A percentile compares a stretch with the other conserved stretches of the same genome.
phyloP scores from a whole-genome alignment of 208 protist species.

The Wallacemonas sp. region DNA sequence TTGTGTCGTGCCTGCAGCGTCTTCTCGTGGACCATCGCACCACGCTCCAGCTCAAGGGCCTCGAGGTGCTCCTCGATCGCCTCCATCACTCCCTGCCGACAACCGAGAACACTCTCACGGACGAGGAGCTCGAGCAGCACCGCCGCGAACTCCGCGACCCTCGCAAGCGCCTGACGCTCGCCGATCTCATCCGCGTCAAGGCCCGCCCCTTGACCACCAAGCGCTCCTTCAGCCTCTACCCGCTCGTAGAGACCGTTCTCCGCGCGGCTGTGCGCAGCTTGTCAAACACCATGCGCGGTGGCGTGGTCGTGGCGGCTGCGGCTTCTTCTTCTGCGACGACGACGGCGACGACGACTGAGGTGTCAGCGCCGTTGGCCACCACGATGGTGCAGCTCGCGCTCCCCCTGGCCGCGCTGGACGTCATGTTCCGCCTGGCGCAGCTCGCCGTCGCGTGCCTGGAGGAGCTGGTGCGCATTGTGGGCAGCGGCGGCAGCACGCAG shows the following conservation, averaged over 20 bases:
- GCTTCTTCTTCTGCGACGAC: not conserved
- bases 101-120: conserved; percentile 77
- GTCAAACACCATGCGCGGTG: not conserved
- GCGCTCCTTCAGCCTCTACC: conserved; percentile 73
- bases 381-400: not conserved
- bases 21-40: conserved; percentile 63
- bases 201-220: conserved; percentile 85
- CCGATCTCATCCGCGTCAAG: conserved; percentile 82
- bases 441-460: conserved; percentile 71
- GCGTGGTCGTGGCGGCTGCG: not conserved
- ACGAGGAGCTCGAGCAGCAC: conserved; percentile 78
- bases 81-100: conserved; percentile 88
- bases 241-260: conserved; percentile 50
- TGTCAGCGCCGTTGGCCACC: too few relatives aligned
- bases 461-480: conserved; percentile 85
- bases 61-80: conserved; percentile 89
- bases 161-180: conserved; percentile 70
- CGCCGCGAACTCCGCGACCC: conserved; percentile 78
- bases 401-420: conserved; percentile 15
- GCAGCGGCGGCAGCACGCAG: conserved; percentile 82
- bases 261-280: conserved; percentile 17
- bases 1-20: conserved; percentile 77
- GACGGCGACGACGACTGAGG: not conserved
- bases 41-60: conserved; percentile 70
- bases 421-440: conserved; percentile 43